phyloP scores from a whole-genome alignment of 345 rosid genomes.

The Arabidopsis suecica region DNA sequence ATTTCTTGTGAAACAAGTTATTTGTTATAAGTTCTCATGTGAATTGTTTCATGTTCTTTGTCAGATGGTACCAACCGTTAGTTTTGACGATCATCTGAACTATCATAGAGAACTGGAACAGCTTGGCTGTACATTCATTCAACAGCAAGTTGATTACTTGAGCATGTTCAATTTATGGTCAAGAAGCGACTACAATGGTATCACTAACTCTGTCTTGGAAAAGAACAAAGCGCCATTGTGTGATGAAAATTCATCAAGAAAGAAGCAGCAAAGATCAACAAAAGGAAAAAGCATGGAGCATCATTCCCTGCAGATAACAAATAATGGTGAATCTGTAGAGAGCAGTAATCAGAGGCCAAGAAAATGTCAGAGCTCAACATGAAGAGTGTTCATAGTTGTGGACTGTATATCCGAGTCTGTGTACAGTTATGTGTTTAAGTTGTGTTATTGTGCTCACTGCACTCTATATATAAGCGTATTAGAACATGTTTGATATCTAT shows the following conservation, averaged over 20 bases:
- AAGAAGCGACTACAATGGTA: background rate
- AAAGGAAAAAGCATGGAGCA: background rate
- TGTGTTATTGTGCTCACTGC: background rate
- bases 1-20: no score
- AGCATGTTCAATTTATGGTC: background rate
- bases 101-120: background rate
- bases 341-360: background rate
- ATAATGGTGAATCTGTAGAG: background rate
- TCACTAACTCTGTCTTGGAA: background rate
- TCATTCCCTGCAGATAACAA: background rate
- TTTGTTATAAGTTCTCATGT: no score
- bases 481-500: no score
- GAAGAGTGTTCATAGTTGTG: background rate
- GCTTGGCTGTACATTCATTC: slow-evolving; percentile 8
- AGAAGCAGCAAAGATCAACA: background rate
- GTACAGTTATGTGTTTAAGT: background rate
- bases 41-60: no score
- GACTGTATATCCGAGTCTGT: no score
- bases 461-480: background rate
- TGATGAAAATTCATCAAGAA: background rate
- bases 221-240: background rate
- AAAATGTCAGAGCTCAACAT: background rate
- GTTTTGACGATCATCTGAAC: background rate
- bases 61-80: slow-evolving; percentile 1
- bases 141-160: background rate